A percentile compares a stretch with the other conserved stretches of the same genome.
phyloP scores from a whole-genome alignment of 148 eudicot genomes.

The Nepenthes mirabilis region DNA sequence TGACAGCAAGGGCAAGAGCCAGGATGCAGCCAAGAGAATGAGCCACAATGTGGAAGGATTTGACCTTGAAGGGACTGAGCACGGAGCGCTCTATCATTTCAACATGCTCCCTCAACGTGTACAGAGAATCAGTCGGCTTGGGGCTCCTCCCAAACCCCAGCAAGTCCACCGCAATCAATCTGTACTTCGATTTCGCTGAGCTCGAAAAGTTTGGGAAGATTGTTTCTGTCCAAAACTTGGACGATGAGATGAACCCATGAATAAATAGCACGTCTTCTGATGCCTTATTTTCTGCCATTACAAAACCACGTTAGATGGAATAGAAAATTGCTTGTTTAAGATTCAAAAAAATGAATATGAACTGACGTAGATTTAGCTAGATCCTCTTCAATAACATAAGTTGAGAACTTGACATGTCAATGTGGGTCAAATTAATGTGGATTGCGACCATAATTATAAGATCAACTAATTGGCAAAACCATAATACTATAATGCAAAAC shows the following conservation, averaged over 20 bases:
- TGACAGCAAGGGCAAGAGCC: conserved; percentile 77
- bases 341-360: neutral
- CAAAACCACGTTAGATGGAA: neutral
- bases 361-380: no score
- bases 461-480: no score
- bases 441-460: no score
- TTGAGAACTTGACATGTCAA: no score
- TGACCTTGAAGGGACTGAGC: conserved; percentile 36
- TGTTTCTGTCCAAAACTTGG: conserved; percentile 90
- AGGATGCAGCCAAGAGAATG: conserved; percentile 92
- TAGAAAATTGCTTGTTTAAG: neutral
- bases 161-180: conserved; percentile 69
- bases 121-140: conserved; percentile 68
- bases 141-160: conserved; percentile 93
- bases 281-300: conserved; percentile 33
- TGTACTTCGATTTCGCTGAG: conserved; percentile 47
- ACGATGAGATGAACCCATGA: conserved; percentile 87
- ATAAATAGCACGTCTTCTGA: conserved; percentile 77
- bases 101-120: conserved; percentile 73
- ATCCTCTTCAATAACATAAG: no score
- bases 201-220: conserved; percentile 69
- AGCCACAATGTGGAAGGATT: conserved; percentile 88
- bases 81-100: conserved; percentile 83
- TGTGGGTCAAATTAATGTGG: no score
- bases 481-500: no score